phyloP scores from a whole-genome alignment of 1,284 basidiomycete species.

The Cutaneotrichosporon cutaneum region DNA sequence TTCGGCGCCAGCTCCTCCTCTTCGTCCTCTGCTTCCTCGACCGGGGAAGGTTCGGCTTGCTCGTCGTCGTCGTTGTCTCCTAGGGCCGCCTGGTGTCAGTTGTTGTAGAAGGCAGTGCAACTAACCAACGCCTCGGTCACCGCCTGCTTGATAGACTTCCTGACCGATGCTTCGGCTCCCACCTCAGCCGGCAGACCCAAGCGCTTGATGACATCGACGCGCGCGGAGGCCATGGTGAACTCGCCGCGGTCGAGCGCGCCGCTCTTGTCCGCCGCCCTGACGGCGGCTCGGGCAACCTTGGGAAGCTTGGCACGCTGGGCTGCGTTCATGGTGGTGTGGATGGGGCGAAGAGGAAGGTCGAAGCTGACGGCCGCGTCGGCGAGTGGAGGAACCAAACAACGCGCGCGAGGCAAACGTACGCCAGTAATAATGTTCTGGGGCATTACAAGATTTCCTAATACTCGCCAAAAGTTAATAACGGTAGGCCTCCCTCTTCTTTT shows the following conservation, averaged over 20 bases:
- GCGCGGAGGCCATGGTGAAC: constrained; percentile 38
- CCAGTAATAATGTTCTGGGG: background rate
- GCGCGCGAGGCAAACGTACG: background rate
- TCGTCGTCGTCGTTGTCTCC: constrained; percentile 12
- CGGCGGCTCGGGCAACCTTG: constrained; percentile 18
- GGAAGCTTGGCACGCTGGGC: constrained; percentile 10
- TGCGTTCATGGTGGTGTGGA: constrained; percentile 12
- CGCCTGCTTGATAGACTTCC: constrained; percentile 49
- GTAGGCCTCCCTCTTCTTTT: too few relatives aligned
- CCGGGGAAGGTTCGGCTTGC: constrained; percentile 9
- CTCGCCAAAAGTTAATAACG: background rate
- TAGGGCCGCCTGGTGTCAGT: constrained; percentile 10
- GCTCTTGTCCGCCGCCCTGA: constrained; percentile 27
- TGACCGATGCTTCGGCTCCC: constrained; percentile 29
- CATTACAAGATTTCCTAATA: background rate
- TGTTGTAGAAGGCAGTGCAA: background rate
- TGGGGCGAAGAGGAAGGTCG: background rate
- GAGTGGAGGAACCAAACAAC: constrained; percentile 22
- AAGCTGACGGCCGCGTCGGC: too few relatives aligned
- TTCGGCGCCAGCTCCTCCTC: background rate
- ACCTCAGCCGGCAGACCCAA: constrained; percentile 34
- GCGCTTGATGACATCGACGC: constrained; percentile 23
- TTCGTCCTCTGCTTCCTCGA: constrained; percentile 6
- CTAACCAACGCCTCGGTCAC: constrained; percentile 46
- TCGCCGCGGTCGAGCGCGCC: constrained; percentile 33